A percentile compares a stretch with the other conserved stretches of the same genome.
Conservation (phyloP, 345 rosid species). For the Citrus maxima region DNA sequence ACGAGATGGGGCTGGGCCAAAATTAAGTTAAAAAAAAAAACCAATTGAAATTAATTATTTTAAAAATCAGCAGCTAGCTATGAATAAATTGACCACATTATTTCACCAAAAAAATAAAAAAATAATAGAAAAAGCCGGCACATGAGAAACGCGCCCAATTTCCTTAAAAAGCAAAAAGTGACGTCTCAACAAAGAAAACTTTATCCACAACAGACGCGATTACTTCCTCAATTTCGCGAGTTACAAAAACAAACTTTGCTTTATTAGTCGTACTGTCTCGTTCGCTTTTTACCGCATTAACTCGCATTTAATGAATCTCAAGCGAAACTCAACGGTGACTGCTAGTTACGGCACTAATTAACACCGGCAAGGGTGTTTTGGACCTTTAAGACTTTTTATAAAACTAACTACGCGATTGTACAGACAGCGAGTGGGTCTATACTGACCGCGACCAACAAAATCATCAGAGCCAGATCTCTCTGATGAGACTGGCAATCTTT, state of each 20-base stretch:
- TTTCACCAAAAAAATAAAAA: slow-evolving; percentile 3
- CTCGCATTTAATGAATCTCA: neutral
- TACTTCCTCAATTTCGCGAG: neutral
- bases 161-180: neutral
- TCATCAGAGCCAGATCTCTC: slow-evolving; percentile 13
- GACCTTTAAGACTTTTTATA: neutral
- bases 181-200: slow-evolving; percentile 4
- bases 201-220: neutral
- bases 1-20: neutral
- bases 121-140: slow-evolving; percentile 5
- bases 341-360: neutral
- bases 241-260: neutral
- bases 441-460: neutral
- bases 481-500: neutral
- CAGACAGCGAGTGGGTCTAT: slow-evolving; percentile 7
- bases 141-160: slow-evolving; percentile 11
- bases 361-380: neutral
- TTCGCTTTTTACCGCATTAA: neutral
- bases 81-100: slow-evolving; percentile 2
- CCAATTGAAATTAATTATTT: too few relatives aligned
- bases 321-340: neutral
- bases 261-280: neutral
- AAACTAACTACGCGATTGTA: neutral
- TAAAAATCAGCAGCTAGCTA: neutral
- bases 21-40: neutral